phyloP scores from a whole-genome alignment of 371 early-diverging fungal genomes.

The Mortierella sp. region DNA sequence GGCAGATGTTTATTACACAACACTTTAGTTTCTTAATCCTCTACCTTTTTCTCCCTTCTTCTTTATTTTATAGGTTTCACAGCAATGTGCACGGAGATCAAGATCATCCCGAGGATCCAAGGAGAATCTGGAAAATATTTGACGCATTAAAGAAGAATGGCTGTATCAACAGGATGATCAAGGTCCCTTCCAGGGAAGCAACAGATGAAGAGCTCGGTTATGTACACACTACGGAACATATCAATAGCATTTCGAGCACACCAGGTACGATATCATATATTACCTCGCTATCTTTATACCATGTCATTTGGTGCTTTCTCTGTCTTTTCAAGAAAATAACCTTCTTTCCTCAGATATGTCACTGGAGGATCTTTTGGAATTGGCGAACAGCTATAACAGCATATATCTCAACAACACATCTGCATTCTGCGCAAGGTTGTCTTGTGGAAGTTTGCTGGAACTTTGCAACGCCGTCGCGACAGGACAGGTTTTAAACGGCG shows the following conservation, averaged over 20 bases:
- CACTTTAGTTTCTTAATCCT: background rate
- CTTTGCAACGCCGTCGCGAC: conserved; percentile 74
- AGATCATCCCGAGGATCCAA: conserved; percentile 81
- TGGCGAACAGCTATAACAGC: conserved; percentile 68
- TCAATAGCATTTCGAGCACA: conserved; percentile 58
- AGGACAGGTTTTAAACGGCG: conserved; percentile 77
- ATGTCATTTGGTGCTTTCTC: background rate
- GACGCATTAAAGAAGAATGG: conserved; percentile 64
- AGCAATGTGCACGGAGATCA: conserved; percentile 65
- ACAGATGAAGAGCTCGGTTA: conserved; percentile 68
- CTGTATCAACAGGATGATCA: conserved; percentile 65
- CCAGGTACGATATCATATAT: conserved; percentile 46
- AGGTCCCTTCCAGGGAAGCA: conserved; percentile 65
- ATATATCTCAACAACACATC: conserved; percentile 80
- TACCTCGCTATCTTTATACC: too few relatives aligned
- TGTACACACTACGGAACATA: conserved; percentile 70
- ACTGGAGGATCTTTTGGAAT: conserved; percentile 40
- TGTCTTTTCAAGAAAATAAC: background rate
- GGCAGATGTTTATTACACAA: background rate
- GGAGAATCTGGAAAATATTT: conserved; percentile 75
- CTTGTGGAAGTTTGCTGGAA: conserved; percentile 83
- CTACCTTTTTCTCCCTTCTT: background rate
- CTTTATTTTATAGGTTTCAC: conserved; percentile 26
- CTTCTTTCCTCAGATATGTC: conserved; percentile 35
- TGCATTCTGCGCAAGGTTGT: conserved; percentile 70